These are phyloP conservation scores for Ascoidea rubescens DNA, from an alignment of 805 yeast genomes.

Conservation along the genomic window DNA sequence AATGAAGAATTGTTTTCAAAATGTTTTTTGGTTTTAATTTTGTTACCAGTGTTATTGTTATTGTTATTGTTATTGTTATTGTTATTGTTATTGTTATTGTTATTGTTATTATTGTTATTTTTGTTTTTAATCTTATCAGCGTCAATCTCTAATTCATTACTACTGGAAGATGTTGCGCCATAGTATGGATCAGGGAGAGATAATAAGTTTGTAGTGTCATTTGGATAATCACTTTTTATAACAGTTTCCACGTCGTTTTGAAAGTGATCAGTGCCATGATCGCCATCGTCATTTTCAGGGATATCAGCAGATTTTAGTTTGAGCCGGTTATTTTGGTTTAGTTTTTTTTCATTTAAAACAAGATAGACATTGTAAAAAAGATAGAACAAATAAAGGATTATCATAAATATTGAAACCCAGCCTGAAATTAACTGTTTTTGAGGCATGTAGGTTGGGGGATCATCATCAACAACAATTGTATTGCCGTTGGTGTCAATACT, in stretches of 20 bases:
- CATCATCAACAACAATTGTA: not conserved
- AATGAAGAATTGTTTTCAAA: no score
- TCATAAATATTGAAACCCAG: not conserved
- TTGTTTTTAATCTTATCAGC: not conserved
- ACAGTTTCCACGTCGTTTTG: no score
- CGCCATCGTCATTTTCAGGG: not conserved
- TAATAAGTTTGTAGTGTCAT: no score
- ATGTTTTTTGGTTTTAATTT: no score
- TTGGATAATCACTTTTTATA: no score
- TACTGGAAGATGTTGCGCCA: not conserved
- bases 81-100: slow-evolving; percentile 3
- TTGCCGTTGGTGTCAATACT: not conserved
- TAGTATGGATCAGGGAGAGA: not conserved
- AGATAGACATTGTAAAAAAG: not conserved
- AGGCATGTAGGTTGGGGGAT: not conserved
- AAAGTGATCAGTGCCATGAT: no score
- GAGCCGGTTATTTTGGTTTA: not conserved
- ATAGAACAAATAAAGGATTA: no score
- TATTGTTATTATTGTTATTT: not conserved
- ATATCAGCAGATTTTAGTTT: no score
- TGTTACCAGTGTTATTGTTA: no score
- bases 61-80: no score
- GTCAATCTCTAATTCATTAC: not conserved
- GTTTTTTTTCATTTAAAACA: not conserved
- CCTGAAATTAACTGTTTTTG: not conserved